phyloP scores from a whole-genome alignment of 345 rosid genomes.

The Mangifera indica region DNA sequence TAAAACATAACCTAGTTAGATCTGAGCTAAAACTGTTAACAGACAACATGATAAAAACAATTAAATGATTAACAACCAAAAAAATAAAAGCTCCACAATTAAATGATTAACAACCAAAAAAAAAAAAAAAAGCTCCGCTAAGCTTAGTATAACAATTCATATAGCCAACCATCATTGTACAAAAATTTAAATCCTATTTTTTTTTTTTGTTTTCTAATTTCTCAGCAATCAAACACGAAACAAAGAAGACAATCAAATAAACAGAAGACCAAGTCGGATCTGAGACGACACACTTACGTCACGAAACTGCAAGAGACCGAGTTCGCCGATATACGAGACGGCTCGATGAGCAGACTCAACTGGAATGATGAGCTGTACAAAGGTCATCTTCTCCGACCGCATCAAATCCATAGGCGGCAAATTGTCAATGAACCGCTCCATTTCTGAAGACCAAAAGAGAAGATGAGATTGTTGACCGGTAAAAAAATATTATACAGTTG shows the following conservation, averaged over 20 bases:
- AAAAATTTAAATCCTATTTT: neutral
- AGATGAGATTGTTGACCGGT: slow-evolving; percentile 4
- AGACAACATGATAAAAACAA: neutral
- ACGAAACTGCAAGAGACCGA: slow-evolving; percentile 75
- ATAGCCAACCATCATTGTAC: neutral
- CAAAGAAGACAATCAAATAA: neutral
- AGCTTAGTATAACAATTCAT: slow-evolving; percentile 11
- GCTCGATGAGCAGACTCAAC: slow-evolving; percentile 89
- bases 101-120: neutral
- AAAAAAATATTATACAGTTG: neutral
- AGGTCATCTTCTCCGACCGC: slow-evolving; percentile 95
- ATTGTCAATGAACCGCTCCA: slow-evolving; percentile 65
- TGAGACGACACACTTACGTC: slow-evolving; percentile 58
- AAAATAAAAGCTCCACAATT: neutral
- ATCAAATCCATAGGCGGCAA: slow-evolving; percentile 95
- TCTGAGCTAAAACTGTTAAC: neutral
- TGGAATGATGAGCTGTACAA: slow-evolving; percentile 93
- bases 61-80: neutral
- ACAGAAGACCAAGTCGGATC: slow-evolving; percentile 39
- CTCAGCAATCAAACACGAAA: slow-evolving; percentile 8
- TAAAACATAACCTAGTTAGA: neutral
- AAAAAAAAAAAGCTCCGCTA: neutral
- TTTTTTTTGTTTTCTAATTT: neutral
- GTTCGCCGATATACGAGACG: slow-evolving; percentile 74
- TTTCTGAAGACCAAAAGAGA: slow-evolving; percentile 30